Evolutionary conservation across 148 eudicot genomes (phyloP).

Genomic region (Camellia granthamiana): DNA sequence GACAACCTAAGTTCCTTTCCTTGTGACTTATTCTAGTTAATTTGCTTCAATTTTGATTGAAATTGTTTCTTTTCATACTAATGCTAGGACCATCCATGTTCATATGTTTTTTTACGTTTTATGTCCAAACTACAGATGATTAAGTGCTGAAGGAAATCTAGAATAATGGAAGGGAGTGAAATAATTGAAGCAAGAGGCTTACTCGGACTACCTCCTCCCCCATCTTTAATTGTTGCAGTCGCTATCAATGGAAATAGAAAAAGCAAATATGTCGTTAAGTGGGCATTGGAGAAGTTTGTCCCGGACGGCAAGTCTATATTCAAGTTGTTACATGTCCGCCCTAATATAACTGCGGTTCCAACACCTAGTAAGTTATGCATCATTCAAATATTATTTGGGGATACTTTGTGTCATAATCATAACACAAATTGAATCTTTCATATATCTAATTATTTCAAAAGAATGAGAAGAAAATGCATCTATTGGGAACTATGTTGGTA

Average conservation of each 20-base stretch:
- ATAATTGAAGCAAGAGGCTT: conserved; percentile 26
- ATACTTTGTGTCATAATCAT: background rate
- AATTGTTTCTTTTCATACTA: background rate
- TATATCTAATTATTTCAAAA: no score
- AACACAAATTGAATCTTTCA: background rate
- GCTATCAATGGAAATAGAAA: conserved; percentile 70
- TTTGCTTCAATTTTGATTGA: background rate
- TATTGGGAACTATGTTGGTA: background rate
- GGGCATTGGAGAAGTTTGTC: conserved; percentile 76
- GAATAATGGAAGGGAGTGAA: conserved; percentile 32
- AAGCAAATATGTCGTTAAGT: conserved; percentile 54
- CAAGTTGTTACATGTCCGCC: conserved; percentile 72
- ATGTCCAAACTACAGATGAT: conserved; percentile 16
- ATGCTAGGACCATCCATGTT: background rate
- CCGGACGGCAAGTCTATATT: conserved; percentile 55
- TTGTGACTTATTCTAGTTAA: background rate
- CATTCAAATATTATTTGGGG: background rate
- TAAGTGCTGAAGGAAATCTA: conserved; percentile 7
- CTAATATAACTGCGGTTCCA: conserved; percentile 62
- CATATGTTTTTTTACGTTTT: background rate
- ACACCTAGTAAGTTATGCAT: conserved; percentile 69
- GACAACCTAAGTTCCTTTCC: background rate
- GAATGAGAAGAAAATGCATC: background rate
- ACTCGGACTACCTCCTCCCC: conserved; percentile 18
- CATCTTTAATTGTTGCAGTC: conserved; percentile 39